Percentiles rank a stretch among this genome's conserved stretches.
These are phyloP conservation scores for Emmonsia crescens DNA, from an alignment of 2,329 filamentous ascomycete species.

Conservation along the genomic window DNA sequence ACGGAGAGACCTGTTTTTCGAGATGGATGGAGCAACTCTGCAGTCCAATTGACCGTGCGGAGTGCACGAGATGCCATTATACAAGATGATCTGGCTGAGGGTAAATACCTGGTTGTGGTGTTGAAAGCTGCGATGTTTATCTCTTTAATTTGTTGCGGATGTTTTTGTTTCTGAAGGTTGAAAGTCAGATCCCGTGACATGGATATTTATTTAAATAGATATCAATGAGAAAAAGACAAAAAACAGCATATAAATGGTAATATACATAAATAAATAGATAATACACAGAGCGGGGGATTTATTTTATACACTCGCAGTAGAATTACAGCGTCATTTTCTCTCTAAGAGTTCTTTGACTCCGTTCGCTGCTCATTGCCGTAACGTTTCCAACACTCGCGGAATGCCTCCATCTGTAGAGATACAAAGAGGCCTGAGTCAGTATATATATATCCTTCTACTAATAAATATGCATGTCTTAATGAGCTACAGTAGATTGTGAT, in stretches of 20 bases:
- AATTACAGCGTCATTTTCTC: constrained; percentile 18
- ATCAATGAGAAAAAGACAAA: neutral
- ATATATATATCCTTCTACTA: neutral
- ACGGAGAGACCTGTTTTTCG: neutral
- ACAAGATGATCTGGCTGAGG: neutral
- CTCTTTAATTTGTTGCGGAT: neutral
- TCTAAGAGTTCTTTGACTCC: constrained; percentile 52
- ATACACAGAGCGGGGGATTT: neutral
- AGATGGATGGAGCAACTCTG: constrained; percentile 5
- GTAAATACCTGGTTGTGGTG: neutral
- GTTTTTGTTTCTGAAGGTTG: neutral
- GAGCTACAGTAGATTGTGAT: neutral
- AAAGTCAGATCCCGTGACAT: neutral
- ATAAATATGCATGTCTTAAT: neutral
- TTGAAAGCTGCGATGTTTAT: neutral
- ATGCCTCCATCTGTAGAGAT: constrained; percentile 65
- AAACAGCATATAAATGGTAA: neutral
- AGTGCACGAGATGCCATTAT: constrained; percentile 6
- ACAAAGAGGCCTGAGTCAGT: neutral
- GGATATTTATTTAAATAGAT: neutral
- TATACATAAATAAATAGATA: neutral
- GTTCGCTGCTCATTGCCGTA: constrained; percentile 82
- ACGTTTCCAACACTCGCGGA: constrained; percentile 82
- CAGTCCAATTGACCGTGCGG: constrained; percentile 4
- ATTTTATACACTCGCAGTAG: neutral